A percentile compares a stretch with the other conserved stretches of the same genome.
These are phyloP conservation scores for Lactuca saligna DNA, from an alignment of 129 eudicot genomes.

Conservation along the genomic window DNA sequence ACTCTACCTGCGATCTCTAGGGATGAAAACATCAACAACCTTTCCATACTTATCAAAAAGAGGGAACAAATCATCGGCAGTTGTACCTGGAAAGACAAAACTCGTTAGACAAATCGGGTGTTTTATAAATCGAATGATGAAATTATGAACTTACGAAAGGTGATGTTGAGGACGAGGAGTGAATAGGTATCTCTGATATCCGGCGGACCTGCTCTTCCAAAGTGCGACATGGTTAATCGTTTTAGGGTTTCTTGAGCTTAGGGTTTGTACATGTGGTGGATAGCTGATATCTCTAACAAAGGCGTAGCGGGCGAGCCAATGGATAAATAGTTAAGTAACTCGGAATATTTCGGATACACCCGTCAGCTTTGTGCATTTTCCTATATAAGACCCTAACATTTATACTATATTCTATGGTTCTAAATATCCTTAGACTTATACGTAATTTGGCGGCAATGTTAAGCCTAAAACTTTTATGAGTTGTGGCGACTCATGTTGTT, in stretches of 20 bases:
- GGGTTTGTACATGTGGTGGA: conserved; percentile 29
- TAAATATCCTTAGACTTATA: too few species aligned
- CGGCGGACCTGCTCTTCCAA: conserved; percentile 95
- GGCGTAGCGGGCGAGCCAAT: conserved; percentile 12
- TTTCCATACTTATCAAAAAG: conserved; percentile 92
- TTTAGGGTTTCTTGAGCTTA: conserved; percentile 32
- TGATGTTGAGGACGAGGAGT: conserved; percentile 94
- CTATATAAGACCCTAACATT: neutral
- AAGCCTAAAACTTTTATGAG: too few species aligned
- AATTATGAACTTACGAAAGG: conserved; percentile 58
- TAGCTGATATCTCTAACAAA: conserved; percentile 6
- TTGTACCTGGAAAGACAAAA: conserved; percentile 58
- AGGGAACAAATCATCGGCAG: conserved; percentile 95
- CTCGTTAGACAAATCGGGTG: neutral
- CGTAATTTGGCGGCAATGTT: too few species aligned
- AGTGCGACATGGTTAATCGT: conserved; percentile 72
- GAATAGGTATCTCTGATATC: conserved; percentile 96
- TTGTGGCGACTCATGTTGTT: too few species aligned
- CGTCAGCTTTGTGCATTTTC: neutral
- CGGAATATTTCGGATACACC: neutral
- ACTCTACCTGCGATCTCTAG: conserved; percentile 82
- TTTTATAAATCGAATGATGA: neutral
- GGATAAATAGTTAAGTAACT: conserved; percentile 20
- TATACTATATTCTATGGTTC: too few species aligned
- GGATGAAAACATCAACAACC: conserved; percentile 96